Percentiles rank a stretch among this genome's conserved stretches.
These are phyloP conservation scores for Hanseniaspora nectarophila DNA, from an alignment of 805 yeast species.

Conservation along the genomic window DNA sequence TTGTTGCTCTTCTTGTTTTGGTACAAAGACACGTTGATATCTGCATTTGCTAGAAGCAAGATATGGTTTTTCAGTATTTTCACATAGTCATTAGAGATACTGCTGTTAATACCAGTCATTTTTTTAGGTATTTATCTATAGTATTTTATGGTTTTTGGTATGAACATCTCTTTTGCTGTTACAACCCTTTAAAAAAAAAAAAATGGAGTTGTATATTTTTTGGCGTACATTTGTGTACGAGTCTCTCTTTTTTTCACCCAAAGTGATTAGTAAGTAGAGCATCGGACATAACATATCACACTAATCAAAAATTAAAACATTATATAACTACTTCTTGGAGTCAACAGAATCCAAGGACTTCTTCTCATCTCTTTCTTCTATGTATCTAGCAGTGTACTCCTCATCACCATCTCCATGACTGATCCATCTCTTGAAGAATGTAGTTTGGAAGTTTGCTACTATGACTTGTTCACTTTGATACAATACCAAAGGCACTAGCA, in stretches of 20 bases:
- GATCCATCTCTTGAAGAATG: constrained; percentile 61
- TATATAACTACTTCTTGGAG: neutral
- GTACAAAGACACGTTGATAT: constrained; percentile 17
- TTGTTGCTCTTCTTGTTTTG: constrained; percentile 20
- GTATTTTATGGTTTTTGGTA: neutral
- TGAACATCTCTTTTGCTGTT: neutral
- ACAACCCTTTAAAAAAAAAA: neutral
- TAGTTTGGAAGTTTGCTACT: constrained; percentile 61
- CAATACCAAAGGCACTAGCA: constrained; percentile 70
- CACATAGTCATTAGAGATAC: neutral
- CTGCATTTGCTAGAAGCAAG: constrained; percentile 42
- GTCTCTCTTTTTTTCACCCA: neutral
- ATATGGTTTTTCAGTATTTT: constrained; percentile 47
- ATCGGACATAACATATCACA: too few relatives aligned
- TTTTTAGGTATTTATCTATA: too few relatives aligned
- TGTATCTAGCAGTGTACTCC: neutral
- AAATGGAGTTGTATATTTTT: too few relatives aligned
- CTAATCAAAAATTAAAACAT: neutral
- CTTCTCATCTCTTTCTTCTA: constrained; percentile 2
- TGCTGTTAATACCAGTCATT: neutral
- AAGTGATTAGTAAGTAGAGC: too few relatives aligned
- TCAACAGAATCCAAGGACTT: neutral
- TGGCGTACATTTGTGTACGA: constrained; percentile 1
- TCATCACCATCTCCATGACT: constrained; percentile 16
- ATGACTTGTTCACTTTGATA: constrained; percentile 82